These are phyloP conservation scores for Penicillium hordei DNA, from an alignment of 2,329 filamentous ascomycete genomes.

Conservation along the genomic window DNA sequence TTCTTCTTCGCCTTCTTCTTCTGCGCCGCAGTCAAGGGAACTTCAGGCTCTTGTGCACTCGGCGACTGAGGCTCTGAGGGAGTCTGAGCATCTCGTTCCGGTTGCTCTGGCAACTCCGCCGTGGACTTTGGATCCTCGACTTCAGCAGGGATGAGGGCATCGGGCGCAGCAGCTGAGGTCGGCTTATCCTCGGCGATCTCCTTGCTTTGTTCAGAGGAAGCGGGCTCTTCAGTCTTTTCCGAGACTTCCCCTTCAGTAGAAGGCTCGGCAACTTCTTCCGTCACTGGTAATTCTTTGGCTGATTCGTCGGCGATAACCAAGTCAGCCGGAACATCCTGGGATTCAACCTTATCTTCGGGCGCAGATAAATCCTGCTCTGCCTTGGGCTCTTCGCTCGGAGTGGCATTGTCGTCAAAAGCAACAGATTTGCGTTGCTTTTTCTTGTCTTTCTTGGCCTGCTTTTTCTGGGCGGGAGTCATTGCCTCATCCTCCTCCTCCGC, in stretches of 20 bases:
- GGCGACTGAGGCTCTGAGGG: conserved; percentile 2
- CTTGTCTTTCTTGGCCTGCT: conserved; percentile 24
- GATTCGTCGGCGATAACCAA: conserved; percentile 3
- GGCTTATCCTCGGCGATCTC: neutral
- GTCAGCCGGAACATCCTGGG: neutral
- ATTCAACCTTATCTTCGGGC: neutral
- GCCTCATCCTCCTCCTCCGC: conserved; percentile 11
- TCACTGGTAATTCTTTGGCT: conserved; percentile 1
- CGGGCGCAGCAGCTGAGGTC: neutral
- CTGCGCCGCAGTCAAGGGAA: conserved; percentile 14
- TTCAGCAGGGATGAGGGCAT: neutral
- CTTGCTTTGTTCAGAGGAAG: neutral
- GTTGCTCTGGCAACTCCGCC: conserved; percentile 1
- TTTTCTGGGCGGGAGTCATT: conserved; percentile 19
- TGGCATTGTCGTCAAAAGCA: conserved; percentile 9
- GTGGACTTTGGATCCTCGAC: neutral
- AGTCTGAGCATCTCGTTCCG: neutral
- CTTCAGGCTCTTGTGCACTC: conserved; percentile 6
- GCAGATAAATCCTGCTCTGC: conserved; percentile 7
- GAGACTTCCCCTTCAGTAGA: neutral
- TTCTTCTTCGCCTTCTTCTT: conserved; percentile 28
- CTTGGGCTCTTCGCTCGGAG: conserved; percentile 1
- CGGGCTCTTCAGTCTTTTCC: neutral
- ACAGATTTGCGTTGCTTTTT: conserved; percentile 25
- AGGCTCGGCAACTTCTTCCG: neutral